phyloP scores from a whole-genome alignment of 1,284 basidiomycete genomes.

The Ustilago crameri region DNA sequence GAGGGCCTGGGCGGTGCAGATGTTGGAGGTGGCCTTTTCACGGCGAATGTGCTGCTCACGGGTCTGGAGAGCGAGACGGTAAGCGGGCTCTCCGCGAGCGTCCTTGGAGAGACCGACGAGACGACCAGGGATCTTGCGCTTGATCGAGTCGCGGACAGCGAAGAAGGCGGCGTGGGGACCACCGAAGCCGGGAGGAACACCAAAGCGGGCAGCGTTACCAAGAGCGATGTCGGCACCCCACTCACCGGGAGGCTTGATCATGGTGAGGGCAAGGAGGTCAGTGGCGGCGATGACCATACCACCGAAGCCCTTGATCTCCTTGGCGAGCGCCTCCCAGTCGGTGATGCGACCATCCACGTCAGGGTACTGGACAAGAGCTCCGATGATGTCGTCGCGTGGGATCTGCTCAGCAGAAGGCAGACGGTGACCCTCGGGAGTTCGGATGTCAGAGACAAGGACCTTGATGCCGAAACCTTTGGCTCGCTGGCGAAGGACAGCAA shows the following conservation, averaged over 20 bases:
- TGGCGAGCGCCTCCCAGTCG: constrained; percentile 79
- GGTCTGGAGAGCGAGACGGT: constrained; percentile 86
- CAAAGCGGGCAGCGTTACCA: constrained; percentile 94
- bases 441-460: constrained; percentile 55
- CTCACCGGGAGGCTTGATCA: constrained; percentile 95
- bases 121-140: constrained; percentile 96
- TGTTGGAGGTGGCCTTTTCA: constrained; percentile 68
- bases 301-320: constrained; percentile 79
- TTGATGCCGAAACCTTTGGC: constrained; percentile 67
- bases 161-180: constrained; percentile 85
- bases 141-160: constrained; percentile 88
- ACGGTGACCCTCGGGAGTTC: constrained; percentile 54
- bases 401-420: constrained; percentile 57
- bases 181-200: constrained; percentile 71
- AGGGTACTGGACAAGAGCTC: constrained; percentile 81
- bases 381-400: constrained; percentile 74
- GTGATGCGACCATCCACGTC: constrained; percentile 87
- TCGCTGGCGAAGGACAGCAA: constrained; percentile 65
- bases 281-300: constrained; percentile 87
- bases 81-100: constrained; percentile 83
- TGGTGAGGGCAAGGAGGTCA: constrained; percentile 89
- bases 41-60: constrained; percentile 68
- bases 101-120: constrained; percentile 92
- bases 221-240: constrained; percentile 97
- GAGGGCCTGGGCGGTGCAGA: constrained; percentile 67